Base-by-base conservation (phyloP, 257 asterid genomes). In the Asclepias syriaca region DNA sequence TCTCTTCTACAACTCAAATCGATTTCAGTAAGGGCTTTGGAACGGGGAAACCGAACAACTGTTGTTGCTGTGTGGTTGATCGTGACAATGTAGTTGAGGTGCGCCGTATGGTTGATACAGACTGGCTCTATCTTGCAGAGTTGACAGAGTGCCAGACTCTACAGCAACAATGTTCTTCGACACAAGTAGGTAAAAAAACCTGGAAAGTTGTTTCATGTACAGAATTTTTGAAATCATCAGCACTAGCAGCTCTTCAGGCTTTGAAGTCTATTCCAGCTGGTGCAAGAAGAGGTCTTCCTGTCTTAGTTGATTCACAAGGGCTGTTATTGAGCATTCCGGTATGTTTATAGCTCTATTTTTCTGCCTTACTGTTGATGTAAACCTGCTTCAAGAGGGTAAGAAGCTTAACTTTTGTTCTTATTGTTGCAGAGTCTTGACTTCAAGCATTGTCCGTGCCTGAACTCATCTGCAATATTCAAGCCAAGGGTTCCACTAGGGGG, bases 241-340 rank as follows among this genome's bases (percentile, higher is more conserved):
- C 96, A 50, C 55, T 77, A 29, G 78, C 64, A 79, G 91, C 96
- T 72, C 86, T 87, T 67, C 55, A n/a, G 53, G 69, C 78, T 71
- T 77, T 94, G 71, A 91, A 91, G 81, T 79, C 84, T 51, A 87
- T 94, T 65, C 97, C 97, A 12, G 93, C 85, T 71, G 89, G 88
- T 67, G 96, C 89, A 29, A 84, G 97, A 86, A 81, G 98, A 84
- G 80, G 89, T 48, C 72, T 94, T 70, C 99, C 97, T 56, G 95
- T 89, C 65, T 66, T 91, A 29, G 95, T 91, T 69, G 74, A 88
- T 75, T 65, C 83, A n/a, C 71, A 83, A 72, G 97, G 98, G 56
- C 59, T 81, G 74, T 77, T 92, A 60, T 84, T 94, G 43, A 86
- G 92, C 84, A 80, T 91, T 76, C 97, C 96, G 83, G 97, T 89